Evolutionary conservation across 441 rosid genomes (phyloP), one percentile per base, ranked within the genome.

Genomic region (Euphorbia schlechtendalii): DNA sequence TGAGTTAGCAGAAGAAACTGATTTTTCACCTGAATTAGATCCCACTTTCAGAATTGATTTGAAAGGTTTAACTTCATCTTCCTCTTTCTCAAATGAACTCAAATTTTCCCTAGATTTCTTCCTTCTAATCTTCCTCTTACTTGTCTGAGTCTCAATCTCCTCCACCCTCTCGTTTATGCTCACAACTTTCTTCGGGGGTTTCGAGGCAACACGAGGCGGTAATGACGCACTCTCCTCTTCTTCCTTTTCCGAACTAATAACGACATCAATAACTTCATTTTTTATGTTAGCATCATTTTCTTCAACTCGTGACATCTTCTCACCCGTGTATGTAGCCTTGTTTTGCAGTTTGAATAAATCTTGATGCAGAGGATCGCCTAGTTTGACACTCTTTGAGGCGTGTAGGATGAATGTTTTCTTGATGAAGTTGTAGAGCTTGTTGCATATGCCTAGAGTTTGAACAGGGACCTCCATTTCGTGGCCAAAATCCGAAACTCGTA

Each of bases 151-250:
- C 8, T 43, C 61, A 36, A 80, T 75, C 58, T 69, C 78, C 72
- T 81, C 86, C 1, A 76, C 77, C 27, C 60, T 77, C 0, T 79
- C 84, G 65, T 82, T 75, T 59, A 80, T 79, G 82, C 92, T 82
- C 1, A 86, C 92, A 70, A n/a, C 36, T 73, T 77, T 86, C 80
- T 73, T 81, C 40, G 81, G 63, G 61, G 73, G 66, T 59, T 59
- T 77, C 48, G 71, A 55, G 66, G 65, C 69, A 40, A 21, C 27
- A 9, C 59, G 6, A 22, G 78, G 60, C n/a, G 18, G 5, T 46
- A 36, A 5, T 57, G 62, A 5, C 45, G 63, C 67, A 61, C 68
- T 77, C 59, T 67, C 68, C 40, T 53, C 74, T n/a, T 17, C 36
- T 45, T n/a, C 56, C 61, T 36, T 62, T 59, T 14, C 66, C 20